Evolutionary conservation across 2,329 filamentous ascomycete genomes (phyloP), one percentile per base, ranked within the genome.

Genomic region (Chaetomium globosum): DNA sequence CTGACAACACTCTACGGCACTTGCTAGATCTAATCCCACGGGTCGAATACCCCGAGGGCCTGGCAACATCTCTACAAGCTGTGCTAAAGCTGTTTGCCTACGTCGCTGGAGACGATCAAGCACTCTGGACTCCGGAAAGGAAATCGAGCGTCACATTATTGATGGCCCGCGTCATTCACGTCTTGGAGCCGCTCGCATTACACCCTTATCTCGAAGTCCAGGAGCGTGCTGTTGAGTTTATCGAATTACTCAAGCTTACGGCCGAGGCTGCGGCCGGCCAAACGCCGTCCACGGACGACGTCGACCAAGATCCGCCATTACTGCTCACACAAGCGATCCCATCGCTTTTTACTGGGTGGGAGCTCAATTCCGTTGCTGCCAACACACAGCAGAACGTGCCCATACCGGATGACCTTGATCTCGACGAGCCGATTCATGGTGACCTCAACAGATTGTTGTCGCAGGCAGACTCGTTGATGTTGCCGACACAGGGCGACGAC

Each of bases 201-300:
- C 92, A 98, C 75, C 93, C 94, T 0, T 92, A 88, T 72, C 82
- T 99, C 1, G 95, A 99, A 75, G 93, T 99, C 3, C 95, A 99
- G 77, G 95, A 98, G 76, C 87, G 95, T 64, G 90, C 93, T 3
- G 93, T 97, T 1, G 93, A 97, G 74, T 96, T 97, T 71, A 84
- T 93, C 0, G 95, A 99, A 75, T 82, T 98, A 13, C 86, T 98
- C 73, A 92, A 92, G 65, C 82, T 99, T 53, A 92, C 92, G 2
- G 87, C 88, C 1, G 95, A 99, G 78, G 93, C 94, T 16, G 86
- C 86, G 3, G 84, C 87, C 9, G 87, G 83, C 1, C 90, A 93
- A 67, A 82, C 85, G 12, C 79, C 85, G 16, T 83, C 83, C 1
- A 83, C 80, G 0, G 83, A 83, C 36, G 78, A 82, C 1, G 69